phyloP scores from a whole-genome alignment of 2,329 filamentous ascomycete species.

The Apiospora arundinis region DNA sequence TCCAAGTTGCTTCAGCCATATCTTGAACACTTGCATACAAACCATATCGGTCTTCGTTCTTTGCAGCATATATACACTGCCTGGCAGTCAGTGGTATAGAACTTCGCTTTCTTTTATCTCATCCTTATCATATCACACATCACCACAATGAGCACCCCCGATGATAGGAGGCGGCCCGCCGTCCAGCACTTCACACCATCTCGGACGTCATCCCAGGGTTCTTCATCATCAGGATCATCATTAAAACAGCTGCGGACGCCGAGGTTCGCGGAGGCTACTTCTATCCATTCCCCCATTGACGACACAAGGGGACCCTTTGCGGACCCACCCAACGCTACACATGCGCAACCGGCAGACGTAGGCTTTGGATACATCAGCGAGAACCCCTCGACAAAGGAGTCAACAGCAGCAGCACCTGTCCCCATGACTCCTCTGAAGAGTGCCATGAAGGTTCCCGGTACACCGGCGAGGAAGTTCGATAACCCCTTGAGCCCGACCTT shows the following conservation, averaged over 20 bases:
- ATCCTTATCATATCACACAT: constrained; percentile 27
- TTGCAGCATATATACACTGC: constrained; percentile 36
- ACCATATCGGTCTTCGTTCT: constrained; percentile 29
- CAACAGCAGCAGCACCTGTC: constrained; percentile 55
- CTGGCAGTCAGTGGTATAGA: constrained; percentile 38
- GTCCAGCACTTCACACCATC: constrained; percentile 60
- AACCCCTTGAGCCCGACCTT: constrained; percentile 93
- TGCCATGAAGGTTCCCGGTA: constrained; percentile 86
- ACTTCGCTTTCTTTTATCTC: constrained; percentile 40
- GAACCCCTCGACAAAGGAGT: constrained; percentile 54
- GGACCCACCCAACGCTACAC: constrained; percentile 61
- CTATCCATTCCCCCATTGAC: constrained; percentile 79
- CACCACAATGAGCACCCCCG: constrained; percentile 41
- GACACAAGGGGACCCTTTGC: constrained; percentile 67
- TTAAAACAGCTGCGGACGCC: constrained; percentile 75
- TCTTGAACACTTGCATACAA: constrained; percentile 16
- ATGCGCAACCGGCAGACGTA: constrained; percentile 81
- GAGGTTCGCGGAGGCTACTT: constrained; percentile 81
- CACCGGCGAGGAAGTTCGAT: constrained; percentile 72
- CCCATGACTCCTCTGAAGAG: constrained; percentile 83
- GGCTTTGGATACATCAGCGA: constrained; percentile 89
- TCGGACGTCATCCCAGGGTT: constrained; percentile 56
- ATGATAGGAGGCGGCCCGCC: constrained; percentile 63
- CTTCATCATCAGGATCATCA: constrained; percentile 60
- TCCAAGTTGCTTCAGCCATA: constrained; percentile 11